phyloP scores from a whole-genome alignment of 2,329 filamentous ascomycete genomes.

The Lasiodiplodia gonubiensis region DNA sequence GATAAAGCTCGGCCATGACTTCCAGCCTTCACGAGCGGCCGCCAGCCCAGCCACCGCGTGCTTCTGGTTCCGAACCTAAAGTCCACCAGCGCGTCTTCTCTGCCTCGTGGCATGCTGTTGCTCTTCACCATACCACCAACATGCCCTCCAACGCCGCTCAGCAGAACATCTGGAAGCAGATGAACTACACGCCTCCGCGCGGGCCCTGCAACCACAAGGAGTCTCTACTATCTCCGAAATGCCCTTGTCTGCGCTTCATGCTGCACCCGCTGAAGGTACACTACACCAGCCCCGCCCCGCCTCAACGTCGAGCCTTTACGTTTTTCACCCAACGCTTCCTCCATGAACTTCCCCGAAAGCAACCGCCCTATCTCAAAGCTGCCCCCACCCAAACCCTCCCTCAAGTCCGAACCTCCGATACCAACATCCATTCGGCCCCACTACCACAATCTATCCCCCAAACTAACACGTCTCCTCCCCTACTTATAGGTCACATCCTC shows the following conservation, averaged over 20 bases:
- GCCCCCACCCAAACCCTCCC: not conserved
- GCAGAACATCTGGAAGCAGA: conserved; percentile 57
- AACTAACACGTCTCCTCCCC: conserved; percentile 1
- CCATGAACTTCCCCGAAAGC: not conserved
- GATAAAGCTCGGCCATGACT: conserved; percentile 18
- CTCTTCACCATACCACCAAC: conserved; percentile 13
- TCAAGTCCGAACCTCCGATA: not conserved
- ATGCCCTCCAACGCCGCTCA: conserved; percentile 23
- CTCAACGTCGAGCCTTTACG: not conserved
- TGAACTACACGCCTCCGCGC: conserved; percentile 58
- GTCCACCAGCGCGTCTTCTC: conserved; percentile 1
- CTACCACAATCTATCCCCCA: too few species aligned
- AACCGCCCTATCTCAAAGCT: not conserved
- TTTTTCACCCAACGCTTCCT: not conserved
- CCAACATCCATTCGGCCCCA: not conserved
- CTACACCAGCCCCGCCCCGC: not conserved
- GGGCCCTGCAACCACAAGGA: conserved; percentile 59
- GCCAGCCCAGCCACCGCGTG: conserved; percentile 10
- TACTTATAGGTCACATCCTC: conserved; percentile 52
- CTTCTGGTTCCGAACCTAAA: not conserved
- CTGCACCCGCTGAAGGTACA: conserved; percentile 60
- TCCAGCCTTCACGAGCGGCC: not conserved
- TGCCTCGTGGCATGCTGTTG: conserved; percentile 3
- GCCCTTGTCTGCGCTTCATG: conserved; percentile 63
- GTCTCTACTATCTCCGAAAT: conserved; percentile 48